A percentile compares a stretch with the other conserved stretches of the same genome.
These are phyloP conservation scores for Ploettnerulaceae sp. DNA, from an alignment of 2,329 filamentous ascomycete genomes.

Conservation along the genomic window DNA sequence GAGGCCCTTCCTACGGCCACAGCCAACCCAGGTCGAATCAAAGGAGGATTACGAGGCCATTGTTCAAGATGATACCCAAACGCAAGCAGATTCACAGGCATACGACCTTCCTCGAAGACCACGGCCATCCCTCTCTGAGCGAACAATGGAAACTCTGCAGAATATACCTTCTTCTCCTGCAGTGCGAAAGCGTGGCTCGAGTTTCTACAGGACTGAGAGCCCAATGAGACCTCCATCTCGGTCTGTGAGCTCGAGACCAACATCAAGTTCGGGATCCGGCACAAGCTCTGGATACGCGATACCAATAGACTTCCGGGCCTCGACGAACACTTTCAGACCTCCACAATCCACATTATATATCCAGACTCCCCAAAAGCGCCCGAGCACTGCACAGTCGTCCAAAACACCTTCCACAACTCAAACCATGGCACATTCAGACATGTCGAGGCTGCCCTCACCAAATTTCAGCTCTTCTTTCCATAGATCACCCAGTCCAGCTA, in stretches of 20 bases:
- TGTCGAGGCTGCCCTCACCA: conserved; percentile 11
- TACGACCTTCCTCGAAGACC: conserved; percentile 14
- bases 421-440: conserved; percentile 16
- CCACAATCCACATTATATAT: conserved; percentile 40
- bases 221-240: conserved; percentile 47
- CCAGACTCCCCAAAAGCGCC: conserved; percentile 40
- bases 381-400: conserved; percentile 35
- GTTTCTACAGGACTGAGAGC: conserved; percentile 66
- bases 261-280: conserved; percentile 48
- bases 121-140: conserved; percentile 65
- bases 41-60: conserved; percentile 10
- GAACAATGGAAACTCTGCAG: conserved; percentile 80
- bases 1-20: conserved; percentile 11
- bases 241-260: conserved; percentile 47
- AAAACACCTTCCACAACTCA: conserved; percentile 35
- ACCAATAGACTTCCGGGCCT: conserved; percentile 40
- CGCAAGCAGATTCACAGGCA: conserved; percentile 14
- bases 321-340: conserved; percentile 41
- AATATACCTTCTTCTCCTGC: conserved; percentile 74
- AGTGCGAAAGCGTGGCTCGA: conserved; percentile 59
- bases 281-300: conserved; percentile 38
- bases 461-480: conserved; percentile 29
- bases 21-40: neutral
- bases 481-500: conserved; percentile 34
- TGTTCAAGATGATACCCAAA: conserved; percentile 14